Evolutionary conservation across 352 stramenopile species (phyloP).

Genomic region (Globisporangium cylindrosporum): DNA sequence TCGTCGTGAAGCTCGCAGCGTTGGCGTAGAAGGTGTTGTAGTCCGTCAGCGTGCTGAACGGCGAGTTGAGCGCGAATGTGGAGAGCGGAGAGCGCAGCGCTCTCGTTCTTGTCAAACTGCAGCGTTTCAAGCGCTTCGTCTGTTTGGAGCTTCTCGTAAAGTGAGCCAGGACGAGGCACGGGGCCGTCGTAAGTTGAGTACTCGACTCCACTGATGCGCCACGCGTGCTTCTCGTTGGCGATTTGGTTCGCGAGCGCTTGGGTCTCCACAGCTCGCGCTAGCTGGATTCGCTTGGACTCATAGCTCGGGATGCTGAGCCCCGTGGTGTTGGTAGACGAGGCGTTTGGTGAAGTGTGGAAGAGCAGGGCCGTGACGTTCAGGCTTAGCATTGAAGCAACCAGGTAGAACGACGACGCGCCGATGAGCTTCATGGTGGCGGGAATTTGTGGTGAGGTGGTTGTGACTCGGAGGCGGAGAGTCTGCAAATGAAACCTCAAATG

Average conservation of each 20-base stretch:
- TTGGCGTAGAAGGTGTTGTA: slow-evolving; percentile 10
- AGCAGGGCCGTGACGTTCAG: not conserved
- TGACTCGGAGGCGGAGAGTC: not conserved
- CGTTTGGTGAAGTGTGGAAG: not conserved
- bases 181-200: slow-evolving; percentile 35
- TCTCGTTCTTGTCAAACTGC: slow-evolving; percentile 7
- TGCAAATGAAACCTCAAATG: not conserved
- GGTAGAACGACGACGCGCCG: not conserved
- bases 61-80: not conserved
- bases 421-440: not conserved
- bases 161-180: slow-evolving; percentile 24
- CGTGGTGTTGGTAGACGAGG: not conserved
- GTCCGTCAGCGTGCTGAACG: slow-evolving; percentile 18
- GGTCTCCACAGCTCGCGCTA: not conserved
- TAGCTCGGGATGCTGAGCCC: slow-evolving; percentile 2
- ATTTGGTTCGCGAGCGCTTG: slow-evolving; percentile 8
- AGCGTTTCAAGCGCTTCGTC: not conserved
- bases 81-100: not conserved
- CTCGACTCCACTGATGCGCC: slow-evolving; percentile 1
- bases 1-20: slow-evolving; percentile 1
- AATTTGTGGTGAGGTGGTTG: not conserved
- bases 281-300: not conserved
- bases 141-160: slow-evolving; percentile 9
- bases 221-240: slow-evolving; percentile 10
- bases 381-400: not conserved